Evolutionary conservation across 345 rosid species (phyloP), one percentile per base, ranked within the genome.

Genomic region (Euphorbia pulcherrima): DNA sequence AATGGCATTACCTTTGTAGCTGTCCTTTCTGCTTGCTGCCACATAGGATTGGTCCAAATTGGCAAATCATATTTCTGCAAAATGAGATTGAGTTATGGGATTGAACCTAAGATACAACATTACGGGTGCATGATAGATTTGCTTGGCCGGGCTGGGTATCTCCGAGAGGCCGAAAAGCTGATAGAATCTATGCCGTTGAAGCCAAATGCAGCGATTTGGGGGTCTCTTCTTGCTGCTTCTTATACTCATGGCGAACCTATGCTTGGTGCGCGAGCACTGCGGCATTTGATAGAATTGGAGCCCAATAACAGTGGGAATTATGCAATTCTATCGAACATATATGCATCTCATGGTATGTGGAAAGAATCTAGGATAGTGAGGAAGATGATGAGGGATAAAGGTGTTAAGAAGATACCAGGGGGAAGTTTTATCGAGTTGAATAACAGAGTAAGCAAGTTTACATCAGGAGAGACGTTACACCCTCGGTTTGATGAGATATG

Each of bases 221-320:
- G 90, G 46, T 86, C 95, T 28, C 84, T 89, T 67, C 96, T 90
- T 62, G 85, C 89, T 67, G 84, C 91, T 71, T 79, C 95, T 21
- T 79, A 70, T 72, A 80, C 76, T 62, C 83, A 88, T 80, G 84
- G 79, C 24, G 81, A 87, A 69, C 74, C 77, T 61, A 74, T 78
- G 74, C 80, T 88, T 18, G 95, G 86, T 63, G 91, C 83, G 76
- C 63, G 61, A 61, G 88, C 95, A 51, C 54, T 88, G 81, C 75
- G 46, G 58, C 83, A 82, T 68, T 72, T 90, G 66, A 68, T 80
- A 35, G 54, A 60, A 80, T 53, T 92, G 73, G 98, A 92, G 78
- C 92, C 92, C 28, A 53, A 81, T 68, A 90, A 87, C 74, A 84
- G 94, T 68, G 97, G 98, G 52, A 92, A 88, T 47, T 92, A 83